Base-by-base conservation (phyloP, 208 protist species). In the Leptomonas seymouri region DNA sequence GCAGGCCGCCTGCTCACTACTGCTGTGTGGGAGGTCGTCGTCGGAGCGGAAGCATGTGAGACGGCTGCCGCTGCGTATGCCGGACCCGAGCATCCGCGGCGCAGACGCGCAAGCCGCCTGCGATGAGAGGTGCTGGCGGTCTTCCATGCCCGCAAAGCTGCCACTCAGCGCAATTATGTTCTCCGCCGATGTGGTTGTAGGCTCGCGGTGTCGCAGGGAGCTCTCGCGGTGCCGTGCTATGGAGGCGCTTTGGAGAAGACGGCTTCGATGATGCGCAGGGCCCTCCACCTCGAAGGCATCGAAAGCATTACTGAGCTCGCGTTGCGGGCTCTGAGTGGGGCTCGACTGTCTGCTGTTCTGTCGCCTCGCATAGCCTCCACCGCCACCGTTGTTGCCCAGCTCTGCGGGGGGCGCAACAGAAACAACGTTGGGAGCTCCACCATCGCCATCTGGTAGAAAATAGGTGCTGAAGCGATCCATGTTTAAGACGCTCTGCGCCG, bases 401-500 rank as follows among this genome's bases (percentile, higher is more conserved):
- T 16, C 12, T n/a, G 28, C 25, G 3, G 48, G 3, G 18, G 6
- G 12, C 20, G 31, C 50, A 23, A n/a, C 7, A 12, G 11, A 16
- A 27, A 12, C 34, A 3, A 9, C 9, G 34, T 39, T 39, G 34
- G 34, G 7, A 9, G 9, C 34, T 3, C 34, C 56, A 48, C 31
- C n/a, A 6, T 54, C 54, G 39, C 49, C 54, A 34, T 69, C 77
- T 3, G 84, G 67, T 7, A 89, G 50, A 50, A 78, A 89, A 58
- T 76, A 86, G 31, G 75, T 86, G 71, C 72, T 79, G 66, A 84
- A 86, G 39, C 67, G 62, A 48, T 89, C 84, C 84, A 89, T 89
- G 49, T 86, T 84, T 2, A 76, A 31, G 15, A 86, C 63, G 23
- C 56, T 42, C 6, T 71, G 68, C 8, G 69, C 81, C n/a, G 60